Base-by-base conservation (phyloP, 2,329 filamentous ascomycete genomes). In the Fusarium neocosmosporiellum region DNA sequence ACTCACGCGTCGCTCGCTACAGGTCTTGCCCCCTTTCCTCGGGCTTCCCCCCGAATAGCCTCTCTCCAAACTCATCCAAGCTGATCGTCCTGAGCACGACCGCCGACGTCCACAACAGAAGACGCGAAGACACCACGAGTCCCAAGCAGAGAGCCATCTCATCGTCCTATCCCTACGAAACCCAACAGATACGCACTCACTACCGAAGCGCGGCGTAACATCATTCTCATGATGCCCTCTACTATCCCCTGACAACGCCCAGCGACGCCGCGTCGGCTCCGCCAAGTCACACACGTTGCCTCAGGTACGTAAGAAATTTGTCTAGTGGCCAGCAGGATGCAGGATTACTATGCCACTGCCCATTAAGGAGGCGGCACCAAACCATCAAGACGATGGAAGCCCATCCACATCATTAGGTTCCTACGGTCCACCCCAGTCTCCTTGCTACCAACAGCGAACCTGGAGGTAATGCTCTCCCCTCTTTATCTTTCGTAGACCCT, bases 381-480 rank as follows among this genome's bases (percentile, higher is more conserved):
- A 13, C 14, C 2, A 4, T 48, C 9, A 2, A 18, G 14, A n/a
- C 43, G 5, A 48, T 9, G 18, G 43, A 48, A 48, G 24, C 16
- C 16, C 43, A 48, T 48, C 43, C 3, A 11, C 43, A 9, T 48
- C 8, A 11, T 33, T 8, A 33, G 10, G 3, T 9, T 48, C 43
- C 9, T 16, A 48, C 24, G 1, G 2, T 11, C 6, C 16, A n/a
- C n/a, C 3, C 6, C 1, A 14, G 27, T 7, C 9, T n/a, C 18
- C 10, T 8, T 0, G 7, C 5, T n/a, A 29, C n/a, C 0, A 4
- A 0, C 10, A 31, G 10, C 6, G n/a, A 5, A 14, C 13, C 10
- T 27, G 0, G 10, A 31, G 10, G 18, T 14, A 10, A 50, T 3
- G 7, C 13, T 14, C 46, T 50, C 5, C 4, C 27, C 11, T 6